Evolutionary conservation across 129 eudicot genomes (phyloP), one percentile per base, ranked within the genome.

Genomic region (Centaurea solstitialis): DNA sequence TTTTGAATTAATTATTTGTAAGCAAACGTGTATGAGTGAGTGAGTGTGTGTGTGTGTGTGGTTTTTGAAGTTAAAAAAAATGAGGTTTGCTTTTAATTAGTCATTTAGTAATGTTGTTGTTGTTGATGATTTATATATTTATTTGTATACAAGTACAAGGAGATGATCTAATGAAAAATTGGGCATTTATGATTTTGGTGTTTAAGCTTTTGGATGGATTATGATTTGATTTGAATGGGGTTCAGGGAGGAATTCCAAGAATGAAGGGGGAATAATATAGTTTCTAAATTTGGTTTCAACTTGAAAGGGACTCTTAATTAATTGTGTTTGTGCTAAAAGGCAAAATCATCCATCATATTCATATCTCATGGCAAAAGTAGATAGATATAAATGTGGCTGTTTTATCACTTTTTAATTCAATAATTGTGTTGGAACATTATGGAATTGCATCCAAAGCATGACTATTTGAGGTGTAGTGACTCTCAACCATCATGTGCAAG

Each of bases 1-100:
- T 76, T 82, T 70, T 76, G 9, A 64, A 69, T 69, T 22, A 35
- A 68, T 81, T 68, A 76, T 59, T 82, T 76, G 70, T 76, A 59
- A 76, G 37, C 40, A 77, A 13, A 47, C 13, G 75, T 67, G 67
- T 39, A 12, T 66, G 81, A 12, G 76, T 26, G 30, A 26, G 30
- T 26, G n/a, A n/a, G 30, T 26, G 30, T 26, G 30, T 50, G 57
- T 33, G 72, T 59, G 38, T 68, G 70, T 81, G 47, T 82, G 76
- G 23, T 11, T 33, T 40, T 78, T 68, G 61, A 70, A 77, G 61
- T 82, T n/a, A 82, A 69, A 18, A 68, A 82, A 69, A 21, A 70
- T 70, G 81, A 82, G 81, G 53, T 20, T 53, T 82, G 73, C 64
- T 82, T 26, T 41, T 61, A 66, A 28, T 30, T 24, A 39, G 81